phyloP scores from a whole-genome alignment of 306 rosid species.

The Vigna trinervia region DNA sequence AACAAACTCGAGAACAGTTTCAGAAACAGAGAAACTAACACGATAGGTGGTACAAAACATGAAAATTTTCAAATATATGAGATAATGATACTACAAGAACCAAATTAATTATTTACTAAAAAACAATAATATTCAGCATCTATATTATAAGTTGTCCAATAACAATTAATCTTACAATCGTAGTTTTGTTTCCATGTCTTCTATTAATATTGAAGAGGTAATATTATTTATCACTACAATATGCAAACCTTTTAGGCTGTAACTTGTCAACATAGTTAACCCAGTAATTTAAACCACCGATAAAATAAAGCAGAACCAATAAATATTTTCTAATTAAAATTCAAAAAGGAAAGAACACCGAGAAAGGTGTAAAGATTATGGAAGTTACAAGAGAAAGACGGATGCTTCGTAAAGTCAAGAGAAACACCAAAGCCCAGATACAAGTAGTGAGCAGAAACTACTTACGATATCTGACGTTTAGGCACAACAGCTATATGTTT shows the following conservation, averaged over 20 bases:
- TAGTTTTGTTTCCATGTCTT: not conserved
- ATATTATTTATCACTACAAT: not conserved
- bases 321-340: not conserved
- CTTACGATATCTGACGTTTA: slow-evolving; percentile 17
- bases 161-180: not conserved
- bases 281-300: not conserved
- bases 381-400: not conserved
- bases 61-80: too few species aligned
- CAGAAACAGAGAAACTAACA: too few species aligned
- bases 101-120: too few species aligned
- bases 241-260: not conserved
- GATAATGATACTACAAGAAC: too few species aligned
- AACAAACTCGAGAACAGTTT: too few species aligned
- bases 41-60: too few species aligned
- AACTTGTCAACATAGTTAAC: slow-evolving; percentile 5
- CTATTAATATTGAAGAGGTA: not conserved
- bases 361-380: not conserved
- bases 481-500: slow-evolving; percentile 2
- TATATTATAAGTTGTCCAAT: not conserved
- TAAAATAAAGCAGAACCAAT: not conserved
- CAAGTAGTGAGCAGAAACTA: not conserved
- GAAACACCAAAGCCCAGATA: not conserved
- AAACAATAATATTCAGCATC: too few species aligned
- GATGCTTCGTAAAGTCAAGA: not conserved
- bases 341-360: not conserved